Evolutionary conservation across 1,284 basidiomycete genomes (phyloP).

Genomic region (Waitea zeae): DNA sequence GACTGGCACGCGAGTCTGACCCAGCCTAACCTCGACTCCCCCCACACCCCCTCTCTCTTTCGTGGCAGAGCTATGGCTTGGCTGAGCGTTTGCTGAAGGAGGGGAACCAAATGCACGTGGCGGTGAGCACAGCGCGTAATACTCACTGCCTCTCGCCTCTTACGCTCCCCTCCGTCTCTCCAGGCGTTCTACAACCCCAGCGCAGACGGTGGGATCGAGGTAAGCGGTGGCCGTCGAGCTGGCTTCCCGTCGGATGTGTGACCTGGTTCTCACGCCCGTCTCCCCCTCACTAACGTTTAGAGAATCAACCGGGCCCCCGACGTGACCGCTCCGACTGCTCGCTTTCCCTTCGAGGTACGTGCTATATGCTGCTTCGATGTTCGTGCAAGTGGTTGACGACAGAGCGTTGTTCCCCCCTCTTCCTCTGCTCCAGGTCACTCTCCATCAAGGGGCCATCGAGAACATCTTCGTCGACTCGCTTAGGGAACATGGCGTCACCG

Average conservation of each 20-base stretch:
- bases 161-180: not conserved
- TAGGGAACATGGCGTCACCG: slow-evolving; percentile 12
- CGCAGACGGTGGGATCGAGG: slow-evolving; percentile 42
- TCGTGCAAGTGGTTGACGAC: too few relatives aligned
- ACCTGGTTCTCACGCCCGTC: not conserved
- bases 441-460: slow-evolving; percentile 67
- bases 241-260: too few relatives aligned
- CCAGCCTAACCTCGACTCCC: too few relatives aligned
- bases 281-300: slow-evolving; percentile 14
- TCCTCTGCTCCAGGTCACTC: too few relatives aligned
- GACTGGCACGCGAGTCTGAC: not conserved
- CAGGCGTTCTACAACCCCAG: slow-evolving; percentile 62
- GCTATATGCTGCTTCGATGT: too few relatives aligned
- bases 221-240: too few relatives aligned
- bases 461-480: slow-evolving; percentile 16
- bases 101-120: slow-evolving; percentile 2
- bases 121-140: too few relatives aligned
- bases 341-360: slow-evolving; percentile 19
- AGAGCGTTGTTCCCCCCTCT: too few relatives aligned
- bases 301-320: slow-evolving; percentile 41
- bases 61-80: slow-evolving; percentile 49
- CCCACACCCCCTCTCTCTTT: too few relatives aligned
- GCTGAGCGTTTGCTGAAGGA: slow-evolving; percentile 12
- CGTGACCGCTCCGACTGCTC: slow-evolving; percentile 24
- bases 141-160: too few relatives aligned